A percentile compares a stretch with the other conserved stretches of the same genome.
Conservation (phyloP, 495 filamentous ascomycete species). For the Eremomyces bilateralis region DNA sequence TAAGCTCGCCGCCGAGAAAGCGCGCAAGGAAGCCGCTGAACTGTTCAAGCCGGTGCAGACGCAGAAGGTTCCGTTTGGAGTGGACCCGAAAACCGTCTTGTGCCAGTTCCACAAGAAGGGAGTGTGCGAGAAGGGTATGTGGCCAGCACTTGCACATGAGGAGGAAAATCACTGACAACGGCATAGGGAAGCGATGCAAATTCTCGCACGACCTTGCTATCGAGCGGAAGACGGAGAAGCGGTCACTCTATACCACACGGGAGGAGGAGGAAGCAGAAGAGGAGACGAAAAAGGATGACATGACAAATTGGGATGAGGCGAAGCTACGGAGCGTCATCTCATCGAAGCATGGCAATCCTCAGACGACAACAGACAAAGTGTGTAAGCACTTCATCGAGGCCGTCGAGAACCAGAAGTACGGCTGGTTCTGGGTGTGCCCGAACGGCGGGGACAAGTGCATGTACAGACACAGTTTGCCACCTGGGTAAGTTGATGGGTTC, state of each 20-base stretch:
- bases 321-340: constrained; percentile 76
- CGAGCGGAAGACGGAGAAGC: constrained; percentile 82
- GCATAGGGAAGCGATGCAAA: constrained; percentile 63
- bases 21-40: constrained; percentile 54
- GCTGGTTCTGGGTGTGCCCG: constrained; percentile 97
- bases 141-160: too few relatives aligned
- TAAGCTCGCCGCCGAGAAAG: constrained; percentile 67
- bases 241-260: constrained; percentile 72
- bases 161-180: not conserved
- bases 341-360: constrained; percentile 92
- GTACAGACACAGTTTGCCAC: constrained; percentile 88
- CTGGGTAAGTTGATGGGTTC: constrained; percentile 54
- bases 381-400: constrained; percentile 98
- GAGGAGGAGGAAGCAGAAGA: constrained; percentile 42
- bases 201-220: constrained; percentile 81
- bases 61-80: constrained; percentile 93
- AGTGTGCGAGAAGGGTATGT: constrained; percentile 66
- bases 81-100: constrained; percentile 95
- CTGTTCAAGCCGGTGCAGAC: constrained; percentile 87
- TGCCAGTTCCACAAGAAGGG: constrained; percentile 94
- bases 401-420: constrained; percentile 94
- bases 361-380: constrained; percentile 91
- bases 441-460: constrained; percentile 96
- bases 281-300: constrained; percentile 71
- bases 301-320: constrained; percentile 93